Evolutionary conservation across 257 asterid species (phyloP).

Genomic region (Perilla frutescens): DNA sequence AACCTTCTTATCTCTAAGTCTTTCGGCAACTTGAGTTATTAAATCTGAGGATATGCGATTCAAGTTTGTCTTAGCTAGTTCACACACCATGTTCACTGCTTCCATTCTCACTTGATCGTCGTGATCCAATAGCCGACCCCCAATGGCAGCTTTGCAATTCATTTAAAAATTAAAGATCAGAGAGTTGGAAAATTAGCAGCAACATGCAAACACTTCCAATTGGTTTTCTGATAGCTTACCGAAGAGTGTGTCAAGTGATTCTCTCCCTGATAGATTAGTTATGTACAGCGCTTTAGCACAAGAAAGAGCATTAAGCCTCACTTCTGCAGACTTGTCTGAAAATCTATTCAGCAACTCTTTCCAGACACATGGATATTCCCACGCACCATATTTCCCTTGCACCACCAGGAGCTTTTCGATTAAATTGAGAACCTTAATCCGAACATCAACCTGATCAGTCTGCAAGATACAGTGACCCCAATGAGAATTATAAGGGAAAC

Average conservation of each 20-base stretch:
- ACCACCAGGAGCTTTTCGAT: slow-evolving; percentile 59
- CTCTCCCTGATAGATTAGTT: slow-evolving; percentile 57
- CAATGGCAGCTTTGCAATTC: slow-evolving; percentile 65
- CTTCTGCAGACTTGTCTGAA: slow-evolving; percentile 82
- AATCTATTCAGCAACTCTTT: slow-evolving; percentile 76
- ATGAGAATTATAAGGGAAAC: slow-evolving; percentile 29
- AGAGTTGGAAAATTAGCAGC: slow-evolving; percentile 22
- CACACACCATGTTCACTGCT: slow-evolving; percentile 76
- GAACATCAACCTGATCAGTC: slow-evolving; percentile 95
- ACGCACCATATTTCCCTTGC: slow-evolving; percentile 66
- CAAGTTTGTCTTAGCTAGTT: slow-evolving; percentile 59
- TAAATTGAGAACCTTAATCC: slow-evolving; percentile 81
- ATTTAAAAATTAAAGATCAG: slow-evolving; percentile 32
- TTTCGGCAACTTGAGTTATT: slow-evolving; percentile 64
- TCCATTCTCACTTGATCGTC: slow-evolving; percentile 84
- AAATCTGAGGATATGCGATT: slow-evolving; percentile 54
- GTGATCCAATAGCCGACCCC: slow-evolving; percentile 75
- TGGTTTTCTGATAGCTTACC: slow-evolving; percentile 60
- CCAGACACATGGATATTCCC: slow-evolving; percentile 62
- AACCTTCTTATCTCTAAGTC: slow-evolving; percentile 96
- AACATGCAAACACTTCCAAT: slow-evolving; percentile 21
- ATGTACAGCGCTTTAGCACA: slow-evolving; percentile 71
- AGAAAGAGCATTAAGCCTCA: slow-evolving; percentile 78
- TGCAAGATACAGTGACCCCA: slow-evolving; percentile 49
- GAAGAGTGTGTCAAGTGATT: slow-evolving; percentile 56